Evolutionary conservation across 2,329 filamentous ascomycete species (phyloP).

Genomic region (Teratosphaeria zuluensis): DNA sequence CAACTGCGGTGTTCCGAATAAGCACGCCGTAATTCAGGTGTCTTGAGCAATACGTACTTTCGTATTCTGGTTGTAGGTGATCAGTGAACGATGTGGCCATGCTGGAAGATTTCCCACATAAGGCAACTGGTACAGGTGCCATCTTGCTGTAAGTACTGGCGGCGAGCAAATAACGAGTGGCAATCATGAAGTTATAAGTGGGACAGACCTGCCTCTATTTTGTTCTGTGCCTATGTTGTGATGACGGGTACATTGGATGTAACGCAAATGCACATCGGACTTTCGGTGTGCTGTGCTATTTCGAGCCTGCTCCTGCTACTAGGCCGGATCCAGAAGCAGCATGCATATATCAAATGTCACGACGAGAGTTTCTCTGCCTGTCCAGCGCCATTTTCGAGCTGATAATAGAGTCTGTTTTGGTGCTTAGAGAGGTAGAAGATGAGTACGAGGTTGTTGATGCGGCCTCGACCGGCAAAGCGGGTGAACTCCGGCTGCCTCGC

Average conservation of each 20-base stretch:
- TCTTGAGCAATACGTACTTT: conserved; percentile 5
- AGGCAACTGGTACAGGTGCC: conserved; percentile 13
- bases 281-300: too few species aligned
- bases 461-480: too few species aligned
- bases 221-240: background rate
- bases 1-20: conserved; percentile 2
- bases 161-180: background rate
- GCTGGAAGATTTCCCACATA: conserved; percentile 13
- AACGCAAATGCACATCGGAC: too few species aligned
- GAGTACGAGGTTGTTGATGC: too few species aligned
- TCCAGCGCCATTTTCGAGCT: background rate
- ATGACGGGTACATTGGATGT: background rate
- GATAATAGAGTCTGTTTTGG: background rate
- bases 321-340: background rate
- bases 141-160: conserved; percentile 2
- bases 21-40: background rate
- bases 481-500: background rate
- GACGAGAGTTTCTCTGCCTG: background rate
- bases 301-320: background rate
- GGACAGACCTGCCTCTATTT: background rate
- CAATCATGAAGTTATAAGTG: background rate
- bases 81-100: conserved; percentile 12
- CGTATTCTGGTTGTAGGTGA: conserved; percentile 11
- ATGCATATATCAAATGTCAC: background rate
- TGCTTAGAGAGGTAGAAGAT: background rate